These are phyloP conservation scores for Hygrocybe coccinea DNA, from an alignment of 768 basidiomycete genomes.

Conservation along the genomic window DNA sequence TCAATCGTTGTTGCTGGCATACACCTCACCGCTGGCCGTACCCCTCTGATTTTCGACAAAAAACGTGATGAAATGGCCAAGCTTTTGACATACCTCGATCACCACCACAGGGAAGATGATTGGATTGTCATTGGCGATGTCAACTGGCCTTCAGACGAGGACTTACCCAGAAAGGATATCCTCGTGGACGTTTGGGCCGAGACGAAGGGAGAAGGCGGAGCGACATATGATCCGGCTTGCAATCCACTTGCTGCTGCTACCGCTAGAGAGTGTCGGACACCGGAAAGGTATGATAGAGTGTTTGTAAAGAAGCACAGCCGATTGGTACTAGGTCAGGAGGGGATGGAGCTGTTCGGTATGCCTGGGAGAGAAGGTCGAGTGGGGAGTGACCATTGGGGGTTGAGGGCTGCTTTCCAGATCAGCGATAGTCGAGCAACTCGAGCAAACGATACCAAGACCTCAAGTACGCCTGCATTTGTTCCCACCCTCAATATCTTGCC, in stretches of 20 bases:
- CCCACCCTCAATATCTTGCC: not conserved
- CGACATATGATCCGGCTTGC: conserved; percentile 5
- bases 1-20: not conserved
- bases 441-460: not conserved
- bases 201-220: not conserved
- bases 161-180: not conserved
- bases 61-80: conserved; percentile 1
- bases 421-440: not conserved
- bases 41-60: not conserved
- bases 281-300: conserved; percentile 5
- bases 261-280: not conserved
- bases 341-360: not conserved
- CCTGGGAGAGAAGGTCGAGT: not conserved
- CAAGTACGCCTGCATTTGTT: not conserved
- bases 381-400: conserved; percentile 8
- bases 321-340: not conserved
- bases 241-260: conserved; percentile 6
- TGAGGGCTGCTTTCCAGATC: not conserved
- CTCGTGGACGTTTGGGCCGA: conserved; percentile 2
- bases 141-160: conserved; percentile 5
- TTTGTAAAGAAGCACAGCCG: conserved; percentile 1
- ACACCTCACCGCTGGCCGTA: conserved; percentile 2
- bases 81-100: conserved; percentile 1
- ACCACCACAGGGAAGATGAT: not conserved
- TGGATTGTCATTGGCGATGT: conserved; percentile 7